Evolutionary conservation across 1,284 basidiomycete species (phyloP).

Genomic region (Cryptococcus deneoformans): DNA sequence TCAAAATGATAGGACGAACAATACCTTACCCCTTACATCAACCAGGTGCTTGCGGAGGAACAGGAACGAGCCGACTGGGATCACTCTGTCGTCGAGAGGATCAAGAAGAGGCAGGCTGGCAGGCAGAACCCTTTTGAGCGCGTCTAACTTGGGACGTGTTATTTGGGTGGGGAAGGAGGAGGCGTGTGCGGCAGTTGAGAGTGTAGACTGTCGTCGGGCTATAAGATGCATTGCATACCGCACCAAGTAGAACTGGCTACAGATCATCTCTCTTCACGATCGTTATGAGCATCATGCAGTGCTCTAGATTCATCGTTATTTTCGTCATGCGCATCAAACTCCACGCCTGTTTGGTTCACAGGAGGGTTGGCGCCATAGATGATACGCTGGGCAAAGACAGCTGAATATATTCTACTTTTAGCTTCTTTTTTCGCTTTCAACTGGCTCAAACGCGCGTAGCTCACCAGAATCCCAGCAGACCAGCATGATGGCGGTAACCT

Average conservation of each 20-base stretch:
- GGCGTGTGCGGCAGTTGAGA: too few relatives aligned
- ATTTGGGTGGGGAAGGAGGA: too few relatives aligned
- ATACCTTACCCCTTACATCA: constrained; percentile 81
- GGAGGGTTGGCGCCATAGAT: constrained; percentile 39
- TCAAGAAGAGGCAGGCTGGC: constrained; percentile 23
- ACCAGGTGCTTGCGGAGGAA: constrained; percentile 72
- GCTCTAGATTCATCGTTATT: constrained; percentile 10
- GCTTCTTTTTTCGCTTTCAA: background rate
- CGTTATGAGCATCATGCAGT: constrained; percentile 6
- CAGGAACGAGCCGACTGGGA: constrained; percentile 83
- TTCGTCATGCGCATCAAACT: background rate
- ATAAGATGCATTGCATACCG: too few relatives aligned
- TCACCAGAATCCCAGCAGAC: constrained; percentile 46
- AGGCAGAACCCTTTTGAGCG: constrained; percentile 11
- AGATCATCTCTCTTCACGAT: too few relatives aligned
- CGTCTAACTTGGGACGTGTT: background rate
- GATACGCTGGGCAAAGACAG: constrained; percentile 37
- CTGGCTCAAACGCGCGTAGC: background rate
- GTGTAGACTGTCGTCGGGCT: too few relatives aligned
- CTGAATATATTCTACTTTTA: constrained; percentile 6
- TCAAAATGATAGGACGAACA: constrained; percentile 59
- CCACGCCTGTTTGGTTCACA: constrained; percentile 1
- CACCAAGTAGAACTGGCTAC: too few relatives aligned
- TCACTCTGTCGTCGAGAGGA: constrained; percentile 54
- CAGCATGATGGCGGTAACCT: constrained; percentile 48